These are phyloP conservation scores for Penicillium sp. DNA, from an alignment of 2,329 filamentous ascomycete species.

Conservation along the genomic window DNA sequence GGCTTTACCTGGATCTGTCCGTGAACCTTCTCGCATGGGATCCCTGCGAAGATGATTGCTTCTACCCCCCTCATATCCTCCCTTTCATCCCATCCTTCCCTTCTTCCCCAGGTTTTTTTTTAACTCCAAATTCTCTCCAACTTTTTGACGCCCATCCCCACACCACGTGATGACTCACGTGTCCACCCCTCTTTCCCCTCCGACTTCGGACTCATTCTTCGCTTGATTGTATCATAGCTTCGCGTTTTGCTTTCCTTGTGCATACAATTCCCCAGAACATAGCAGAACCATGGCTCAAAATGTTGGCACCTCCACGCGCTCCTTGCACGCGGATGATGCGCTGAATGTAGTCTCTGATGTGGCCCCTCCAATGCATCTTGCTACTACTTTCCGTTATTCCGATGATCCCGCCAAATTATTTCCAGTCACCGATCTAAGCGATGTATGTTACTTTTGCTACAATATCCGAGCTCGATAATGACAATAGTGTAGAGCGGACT, in stretches of 20 bases:
- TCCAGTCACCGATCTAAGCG: constrained; percentile 48
- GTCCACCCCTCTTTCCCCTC: constrained; percentile 11
- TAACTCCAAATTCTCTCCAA: background rate
- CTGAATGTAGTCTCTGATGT: constrained; percentile 76
- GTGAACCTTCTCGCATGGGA: constrained; percentile 41
- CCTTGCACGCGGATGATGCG: constrained; percentile 80
- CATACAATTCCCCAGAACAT: constrained; percentile 23
- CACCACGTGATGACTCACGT: constrained; percentile 22
- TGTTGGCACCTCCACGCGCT: constrained; percentile 61
- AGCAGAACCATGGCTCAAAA: constrained; percentile 30
- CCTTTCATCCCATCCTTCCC: background rate
- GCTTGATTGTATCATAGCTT: constrained; percentile 15
- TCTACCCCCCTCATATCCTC: background rate
- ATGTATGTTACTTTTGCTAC: constrained; percentile 49
- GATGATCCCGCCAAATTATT: constrained; percentile 67
- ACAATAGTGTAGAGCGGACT: constrained; percentile 16
- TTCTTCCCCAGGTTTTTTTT: background rate
- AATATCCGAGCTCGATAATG: background rate
- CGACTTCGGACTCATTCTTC: background rate
- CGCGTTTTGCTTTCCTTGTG: constrained; percentile 11
- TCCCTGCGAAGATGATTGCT: constrained; percentile 40
- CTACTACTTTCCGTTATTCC: constrained; percentile 85
- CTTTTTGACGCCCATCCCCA: constrained; percentile 4
- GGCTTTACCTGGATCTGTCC: constrained; percentile 40
- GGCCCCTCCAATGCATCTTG: constrained; percentile 85